These are phyloP conservation scores for Stephania yunnanensis DNA, from an alignment of 164 flowering plant species.

Conservation along the genomic window DNA sequence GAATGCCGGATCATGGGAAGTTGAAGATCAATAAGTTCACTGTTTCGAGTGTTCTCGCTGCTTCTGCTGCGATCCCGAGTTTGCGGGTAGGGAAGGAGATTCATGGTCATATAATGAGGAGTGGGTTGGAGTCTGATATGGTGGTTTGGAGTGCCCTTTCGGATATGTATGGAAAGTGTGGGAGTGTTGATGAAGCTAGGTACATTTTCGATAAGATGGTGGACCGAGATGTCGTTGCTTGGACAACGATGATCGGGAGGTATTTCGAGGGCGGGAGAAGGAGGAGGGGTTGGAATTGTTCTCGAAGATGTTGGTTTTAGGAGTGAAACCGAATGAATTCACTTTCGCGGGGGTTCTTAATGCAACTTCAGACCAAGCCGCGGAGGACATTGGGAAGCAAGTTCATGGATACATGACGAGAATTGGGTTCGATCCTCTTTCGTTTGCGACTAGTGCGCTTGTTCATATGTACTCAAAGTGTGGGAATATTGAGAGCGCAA, in stretches of 20 bases:
- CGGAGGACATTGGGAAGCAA: slow-evolving; percentile 25
- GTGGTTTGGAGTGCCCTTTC: slow-evolving; percentile 31
- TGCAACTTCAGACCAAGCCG: slow-evolving; percentile 26
- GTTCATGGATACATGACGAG: slow-evolving; percentile 29
- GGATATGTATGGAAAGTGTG: slow-evolving; percentile 32
- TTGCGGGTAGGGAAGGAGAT: slow-evolving; percentile 25
- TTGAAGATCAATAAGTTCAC: slow-evolving; percentile 22
- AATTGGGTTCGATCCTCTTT: slow-evolving; percentile 22
- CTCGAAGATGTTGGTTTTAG: slow-evolving; percentile 17
- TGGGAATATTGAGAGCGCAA: slow-evolving; percentile 25
- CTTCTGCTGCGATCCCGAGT: slow-evolving; percentile 24
- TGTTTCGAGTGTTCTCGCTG: slow-evolving; percentile 24
- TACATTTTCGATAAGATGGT: slow-evolving; percentile 21
- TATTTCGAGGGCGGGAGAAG: slow-evolving; percentile 23
- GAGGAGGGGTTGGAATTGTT: slow-evolving; percentile 27
- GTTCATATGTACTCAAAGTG: slow-evolving; percentile 34
- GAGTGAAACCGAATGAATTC: slow-evolving; percentile 28
- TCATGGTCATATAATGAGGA: slow-evolving; percentile 25
- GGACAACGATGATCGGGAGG: slow-evolving; percentile 33
- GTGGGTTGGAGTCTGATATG: slow-evolving; percentile 22
- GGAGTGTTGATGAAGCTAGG: slow-evolving; percentile 25
- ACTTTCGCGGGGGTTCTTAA: slow-evolving; percentile 27
- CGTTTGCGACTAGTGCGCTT: slow-evolving; percentile 24
- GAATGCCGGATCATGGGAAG: slow-evolving; percentile 16
- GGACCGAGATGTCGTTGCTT: slow-evolving; percentile 27